Evolutionary conservation across 805 yeast genomes (phyloP), one percentile per base, ranked within the genome.

Genomic region (Lipomyces yamadae): DNA sequence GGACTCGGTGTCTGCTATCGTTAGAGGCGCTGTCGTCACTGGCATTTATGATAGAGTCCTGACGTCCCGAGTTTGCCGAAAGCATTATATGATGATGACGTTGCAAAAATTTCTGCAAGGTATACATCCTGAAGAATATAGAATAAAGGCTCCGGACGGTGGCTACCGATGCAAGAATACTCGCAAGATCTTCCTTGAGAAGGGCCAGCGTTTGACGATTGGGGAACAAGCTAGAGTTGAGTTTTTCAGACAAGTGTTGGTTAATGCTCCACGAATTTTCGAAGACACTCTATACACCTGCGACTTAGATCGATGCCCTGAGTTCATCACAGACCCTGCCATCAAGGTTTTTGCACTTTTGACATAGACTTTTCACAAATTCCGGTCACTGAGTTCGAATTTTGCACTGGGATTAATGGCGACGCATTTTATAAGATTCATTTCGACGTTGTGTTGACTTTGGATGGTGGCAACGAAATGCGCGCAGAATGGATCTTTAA

Each of bases 391-490:
- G n/a, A 10, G n/a, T 64, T 67, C 54, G 55, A 53, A 32, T 33
- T 11, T 11, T 10, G 33, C 32, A 39, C 32, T 6, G 56, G 50
- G 7, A 4, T 15, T 8, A 18, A 56, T 15, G 42, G 61, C 32
- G 33, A 24, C 34, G 15, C 37, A 29, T 67, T 13, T 42, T 68
- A 63, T 50, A 58, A 62, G n/a, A 63, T 68, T 10, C 18, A 48
- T n/a, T 68, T 67, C 39, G 60, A 57, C 4, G 56, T 68, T 24
- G 56, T 32, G 39, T 34, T 67, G 24, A 53, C 60, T 2, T 58
- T 67, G 48, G 71, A 68, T 15, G 71, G 71, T 6, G 71, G 70
- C 4, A 60, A 65, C 24, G 71, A 67, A 56, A 6, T 68, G 45
- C 48, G 64, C 13, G 71, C 71, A 6, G 66, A 66, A 39, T 61